Base-by-base conservation (phyloP, 1,284 basidiomycete genomes). In the Melanopsichium pennsylvanicum region DNA sequence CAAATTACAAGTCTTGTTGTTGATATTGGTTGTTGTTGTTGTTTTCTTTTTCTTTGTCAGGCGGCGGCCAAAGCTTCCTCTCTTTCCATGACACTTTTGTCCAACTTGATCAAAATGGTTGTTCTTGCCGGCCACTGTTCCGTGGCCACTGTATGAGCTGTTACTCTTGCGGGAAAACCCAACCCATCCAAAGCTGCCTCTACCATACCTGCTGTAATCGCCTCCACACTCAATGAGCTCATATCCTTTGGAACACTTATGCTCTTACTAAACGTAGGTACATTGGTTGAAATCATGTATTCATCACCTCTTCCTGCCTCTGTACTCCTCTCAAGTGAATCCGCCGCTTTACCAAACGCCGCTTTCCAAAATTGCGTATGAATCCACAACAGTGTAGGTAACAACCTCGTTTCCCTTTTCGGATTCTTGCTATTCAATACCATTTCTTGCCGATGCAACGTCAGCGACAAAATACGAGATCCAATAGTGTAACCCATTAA, bases 281-380 rank as follows among this genome's bases (percentile, higher is more conserved):
- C 89, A 79, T 99, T 97, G 84, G 96, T 91, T 59, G 95, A 91
- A 69, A 99, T 92, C 96, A 98, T 97, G 83, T 97, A 98, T 84
- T 98, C 95, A 80, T 97, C 94, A 25, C 90, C 88, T 50, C 94
- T 36, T 2, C 67, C 74, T 0, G 41, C 91, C 81, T 97, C 93
- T 0, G 97, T 93, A 74, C 91, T 93, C 82, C 92, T 90, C 82
- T 98, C 94, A 41, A 98, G 88, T 2, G 90, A 92, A 79, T 97
- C 96, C 12, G 96, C 96, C 4, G 91, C 85, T 79, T 89, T 90
- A 2, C 93, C 93, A 79, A 97, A 98, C 13, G 93, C 89, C 22
- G 93, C 90, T 64, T 89, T 88, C 90, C 95, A 98, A 21, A 98
- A 88, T 69, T 93, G 90, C 0, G 70, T 69, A 40, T 80, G 78